Conservation (phyloP, 2,329 filamentous ascomycete genomes). For the Ophiostoma sp. region DNA sequence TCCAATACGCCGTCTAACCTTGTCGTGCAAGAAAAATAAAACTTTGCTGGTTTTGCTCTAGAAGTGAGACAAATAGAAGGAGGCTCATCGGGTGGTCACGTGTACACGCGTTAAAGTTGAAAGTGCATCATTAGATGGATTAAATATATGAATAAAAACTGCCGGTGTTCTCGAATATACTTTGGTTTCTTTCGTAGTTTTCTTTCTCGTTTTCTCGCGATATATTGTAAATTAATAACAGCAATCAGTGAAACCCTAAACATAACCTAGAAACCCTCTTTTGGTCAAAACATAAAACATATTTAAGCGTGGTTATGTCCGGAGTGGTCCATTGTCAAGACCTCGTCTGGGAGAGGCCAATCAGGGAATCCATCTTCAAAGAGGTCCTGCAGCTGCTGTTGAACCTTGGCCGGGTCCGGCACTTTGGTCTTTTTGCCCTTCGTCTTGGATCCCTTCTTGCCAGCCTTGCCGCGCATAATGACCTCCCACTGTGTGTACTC, state of each 20-base stretch:
- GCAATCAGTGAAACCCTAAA: too few relatives aligned
- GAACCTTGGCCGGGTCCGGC: not conserved
- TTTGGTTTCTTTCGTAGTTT: too few relatives aligned
- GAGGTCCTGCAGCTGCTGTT: conserved; percentile 19
- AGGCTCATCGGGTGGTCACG: not conserved
- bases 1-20: not conserved
- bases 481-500: conserved; percentile 46
- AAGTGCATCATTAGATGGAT: too few relatives aligned
- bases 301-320: not conserved
- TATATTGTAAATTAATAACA: too few relatives aligned
- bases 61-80: too few relatives aligned
- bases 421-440: not conserved
- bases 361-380: conserved; percentile 28
- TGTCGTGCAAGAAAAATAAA: too few relatives aligned
- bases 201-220: too few relatives aligned
- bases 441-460: not conserved
- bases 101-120: not conserved
- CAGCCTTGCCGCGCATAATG: conserved; percentile 22
- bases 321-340: conserved; percentile 18
- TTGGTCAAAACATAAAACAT: too few relatives aligned
- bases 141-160: not conserved
- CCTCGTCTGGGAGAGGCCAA: conserved; percentile 24
- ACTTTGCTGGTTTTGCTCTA: too few relatives aligned
- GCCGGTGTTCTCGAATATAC: not conserved
- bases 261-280: too few relatives aligned